Evolutionary conservation across 2,329 filamentous ascomycete genomes (phyloP).

Genomic region (Waltergamsia citrina): DNA sequence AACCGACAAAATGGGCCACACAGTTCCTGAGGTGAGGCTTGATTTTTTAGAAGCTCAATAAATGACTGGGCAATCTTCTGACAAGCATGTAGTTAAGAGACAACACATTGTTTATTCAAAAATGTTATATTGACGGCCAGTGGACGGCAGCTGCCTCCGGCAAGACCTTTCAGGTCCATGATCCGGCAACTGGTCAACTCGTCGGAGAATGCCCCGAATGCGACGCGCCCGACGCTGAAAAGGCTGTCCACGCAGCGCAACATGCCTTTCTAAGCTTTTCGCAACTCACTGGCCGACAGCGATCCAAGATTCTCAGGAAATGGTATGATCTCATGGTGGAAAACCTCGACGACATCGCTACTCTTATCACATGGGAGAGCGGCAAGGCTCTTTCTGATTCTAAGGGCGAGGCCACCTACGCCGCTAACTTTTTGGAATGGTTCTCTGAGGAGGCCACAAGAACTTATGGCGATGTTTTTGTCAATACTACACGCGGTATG

Average conservation of each 20-base stretch:
- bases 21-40: no score
- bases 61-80: no score
- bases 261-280: constrained; percentile 50
- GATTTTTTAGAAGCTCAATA: no score
- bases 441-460: constrained; percentile 49
- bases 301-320: constrained; percentile 45
- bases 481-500: constrained; percentile 39
- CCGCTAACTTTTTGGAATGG: constrained; percentile 49
- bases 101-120: constrained; percentile 48
- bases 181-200: constrained; percentile 56
- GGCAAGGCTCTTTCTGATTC: constrained; percentile 54
- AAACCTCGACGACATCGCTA: constrained; percentile 54
- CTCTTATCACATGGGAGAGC: constrained; percentile 59
- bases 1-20: no score
- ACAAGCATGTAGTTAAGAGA: no score
- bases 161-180: constrained; percentile 3
- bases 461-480: constrained; percentile 48
- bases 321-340: constrained; percentile 55
- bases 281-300: constrained; percentile 45
- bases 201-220: constrained; percentile 66
- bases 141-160: constrained; percentile 47
- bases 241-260: constrained; percentile 58
- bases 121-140: constrained; percentile 62
- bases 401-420: constrained; percentile 43
- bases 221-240: constrained; percentile 51